Conservation (phyloP, 2,329 filamentous ascomycete species). For the Penicillium concentricum region DNA sequence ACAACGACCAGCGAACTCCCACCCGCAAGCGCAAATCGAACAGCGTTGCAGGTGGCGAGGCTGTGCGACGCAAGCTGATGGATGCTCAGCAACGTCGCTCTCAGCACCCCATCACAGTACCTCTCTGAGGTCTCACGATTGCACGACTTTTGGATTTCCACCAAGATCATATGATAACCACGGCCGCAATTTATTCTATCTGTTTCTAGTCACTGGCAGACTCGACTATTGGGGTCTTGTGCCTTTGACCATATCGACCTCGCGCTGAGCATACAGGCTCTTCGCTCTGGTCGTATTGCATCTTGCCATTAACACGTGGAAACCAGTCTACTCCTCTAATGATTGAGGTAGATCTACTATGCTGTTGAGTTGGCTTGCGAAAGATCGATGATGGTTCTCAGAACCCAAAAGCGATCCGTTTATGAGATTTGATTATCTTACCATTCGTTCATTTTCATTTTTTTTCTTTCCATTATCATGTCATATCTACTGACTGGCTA, state of each 20-base stretch:
- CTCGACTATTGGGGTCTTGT: slow-evolving; percentile 8
- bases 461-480: slow-evolving; percentile 5
- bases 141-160: slow-evolving; percentile 23
- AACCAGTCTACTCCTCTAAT: slow-evolving; percentile 2
- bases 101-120: slow-evolving; percentile 37
- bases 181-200: slow-evolving; percentile 18
- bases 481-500: slow-evolving; percentile 12
- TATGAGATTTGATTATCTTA: slow-evolving; percentile 4
- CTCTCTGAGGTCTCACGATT: slow-evolving; percentile 1
- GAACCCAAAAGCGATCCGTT: slow-evolving; percentile 20
- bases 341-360: neutral
- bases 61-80: slow-evolving; percentile 46
- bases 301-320: neutral
- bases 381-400: slow-evolving; percentile 15
- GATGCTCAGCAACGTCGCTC: slow-evolving; percentile 41
- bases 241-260: neutral
- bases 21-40: slow-evolving; percentile 42
- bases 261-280: slow-evolving; percentile 1
- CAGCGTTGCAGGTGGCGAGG: slow-evolving; percentile 40
- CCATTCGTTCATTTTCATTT: neutral
- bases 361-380: slow-evolving; percentile 4
- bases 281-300: slow-evolving; percentile 4
- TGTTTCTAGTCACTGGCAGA: slow-evolving; percentile 24
- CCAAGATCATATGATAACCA: slow-evolving; percentile 27
- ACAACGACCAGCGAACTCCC: slow-evolving; percentile 41